phyloP scores from a whole-genome alignment of 495 filamentous ascomycete species.

The Lichina pygmaea region DNA sequence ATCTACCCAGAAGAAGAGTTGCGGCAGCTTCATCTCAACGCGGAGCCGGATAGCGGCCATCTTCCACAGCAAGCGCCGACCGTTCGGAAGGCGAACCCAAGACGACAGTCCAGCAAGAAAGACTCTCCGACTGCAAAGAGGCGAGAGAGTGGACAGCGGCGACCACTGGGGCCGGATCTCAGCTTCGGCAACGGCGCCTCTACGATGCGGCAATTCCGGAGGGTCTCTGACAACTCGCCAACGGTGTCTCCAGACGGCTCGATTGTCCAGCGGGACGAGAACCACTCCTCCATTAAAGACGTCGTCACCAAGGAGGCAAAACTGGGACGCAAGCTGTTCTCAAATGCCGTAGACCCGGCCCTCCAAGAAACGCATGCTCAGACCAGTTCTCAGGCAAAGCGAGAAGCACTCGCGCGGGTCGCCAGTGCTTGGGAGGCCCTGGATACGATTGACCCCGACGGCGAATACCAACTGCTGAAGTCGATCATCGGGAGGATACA shows the following conservation, averaged over 20 bases:
- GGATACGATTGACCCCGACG: conserved; percentile 74
- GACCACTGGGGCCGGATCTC: conserved; percentile 58
- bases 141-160: conserved; percentile 31
- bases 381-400: conserved; percentile 43
- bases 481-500: conserved; percentile 34
- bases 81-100: conserved; percentile 21
- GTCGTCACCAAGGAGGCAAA: conserved; percentile 50
- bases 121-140: conserved; percentile 16
- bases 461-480: conserved; percentile 58
- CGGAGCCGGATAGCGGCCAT: background rate
- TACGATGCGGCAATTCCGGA: conserved; percentile 69
- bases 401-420: conserved; percentile 54
- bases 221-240: conserved; percentile 44
- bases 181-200: conserved; percentile 78
- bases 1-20: conserved; percentile 22
- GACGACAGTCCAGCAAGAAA: conserved; percentile 22
- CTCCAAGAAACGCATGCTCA: conserved; percentile 65
- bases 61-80: conserved; percentile 8
- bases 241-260: conserved; percentile 12
- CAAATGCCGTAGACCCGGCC: conserved; percentile 48
- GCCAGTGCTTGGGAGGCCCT: conserved; percentile 64
- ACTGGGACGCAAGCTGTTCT: conserved; percentile 52
- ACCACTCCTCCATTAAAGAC: conserved; percentile 11
- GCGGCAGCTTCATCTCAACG: conserved; percentile 29
- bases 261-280: conserved; percentile 18